Percentiles rank a stretch among this genome's conserved stretches.
Evolutionary conservation across 805 yeast species (phyloP).

Genomic region (Kodamaea kaohsiungensis): DNA sequence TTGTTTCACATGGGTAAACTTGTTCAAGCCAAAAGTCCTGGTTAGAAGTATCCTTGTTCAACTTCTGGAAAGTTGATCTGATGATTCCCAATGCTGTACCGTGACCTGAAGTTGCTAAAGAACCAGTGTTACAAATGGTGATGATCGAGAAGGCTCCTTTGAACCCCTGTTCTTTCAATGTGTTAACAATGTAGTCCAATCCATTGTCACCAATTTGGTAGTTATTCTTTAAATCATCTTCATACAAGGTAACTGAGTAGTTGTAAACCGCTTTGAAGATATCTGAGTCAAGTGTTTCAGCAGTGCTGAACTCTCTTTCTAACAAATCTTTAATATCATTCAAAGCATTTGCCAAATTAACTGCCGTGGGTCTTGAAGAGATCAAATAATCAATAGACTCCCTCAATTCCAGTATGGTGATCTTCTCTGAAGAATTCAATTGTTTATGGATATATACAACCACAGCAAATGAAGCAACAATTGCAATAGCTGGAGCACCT

Average conservation of each 20-base stretch:
- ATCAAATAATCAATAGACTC: conserved; percentile 63
- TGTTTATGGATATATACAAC: conserved; percentile 61
- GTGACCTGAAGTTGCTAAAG: conserved; percentile 95
- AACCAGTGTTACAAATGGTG: conserved; percentile 96
- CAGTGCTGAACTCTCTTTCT: conserved; percentile 5
- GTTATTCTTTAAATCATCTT: conserved; percentile 79
- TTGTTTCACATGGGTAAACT: conserved; percentile 87
- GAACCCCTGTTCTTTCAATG: conserved; percentile 48
- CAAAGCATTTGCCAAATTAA: conserved; percentile 79
- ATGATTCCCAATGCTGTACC: conserved; percentile 96
- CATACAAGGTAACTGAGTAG: conserved; percentile 59
- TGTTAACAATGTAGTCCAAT: conserved; percentile 57
- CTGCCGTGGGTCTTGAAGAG: conserved; percentile 93
- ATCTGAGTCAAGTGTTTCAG: conserved; percentile 21
- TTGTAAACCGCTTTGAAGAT: conserved; percentile 35
- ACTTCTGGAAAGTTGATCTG: conserved; percentile 60
- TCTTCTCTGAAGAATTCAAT: conserved; percentile 18
- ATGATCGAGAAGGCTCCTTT: conserved; percentile 74
- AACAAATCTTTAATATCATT: conserved; percentile 44
- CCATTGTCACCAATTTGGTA: conserved; percentile 80
- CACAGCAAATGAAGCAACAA: conserved; percentile 84
- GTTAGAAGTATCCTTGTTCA: conserved; percentile 27
- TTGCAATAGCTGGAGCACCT: conserved; percentile 98
- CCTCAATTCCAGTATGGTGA: conserved; percentile 36
- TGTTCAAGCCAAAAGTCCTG: conserved; percentile 56